Percentiles rank a stretch among this genome's conserved stretches.
Evolutionary conservation across 2,329 filamentous ascomycete genomes (phyloP).

Genomic region (Monosporascus sp.): DNA sequence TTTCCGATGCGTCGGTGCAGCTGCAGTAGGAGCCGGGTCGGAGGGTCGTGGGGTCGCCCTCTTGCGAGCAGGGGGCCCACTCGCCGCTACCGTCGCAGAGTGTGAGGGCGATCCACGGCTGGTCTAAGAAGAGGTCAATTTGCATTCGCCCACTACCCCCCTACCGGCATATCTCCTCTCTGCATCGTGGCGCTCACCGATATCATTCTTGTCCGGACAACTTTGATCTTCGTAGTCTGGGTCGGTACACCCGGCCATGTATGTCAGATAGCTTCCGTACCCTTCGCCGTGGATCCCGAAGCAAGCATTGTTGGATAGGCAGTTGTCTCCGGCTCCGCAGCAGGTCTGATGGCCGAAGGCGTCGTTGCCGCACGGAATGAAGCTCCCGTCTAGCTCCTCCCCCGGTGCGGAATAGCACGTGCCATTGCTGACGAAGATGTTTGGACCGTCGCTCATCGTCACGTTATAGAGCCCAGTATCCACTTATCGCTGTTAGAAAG

Average conservation of each 20-base stretch:
- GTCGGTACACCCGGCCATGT: conserved; percentile 12
- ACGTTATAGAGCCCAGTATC: no score
- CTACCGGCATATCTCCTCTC: no score
- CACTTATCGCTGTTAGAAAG: no score
- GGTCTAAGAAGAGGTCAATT: conserved; percentile 1
- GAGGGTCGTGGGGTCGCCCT: conserved; percentile 11
- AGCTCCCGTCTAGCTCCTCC: conserved; percentile 6
- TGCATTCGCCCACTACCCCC: not conserved
- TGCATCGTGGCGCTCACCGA: conserved; percentile 5
- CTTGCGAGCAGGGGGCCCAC: conserved; percentile 16
- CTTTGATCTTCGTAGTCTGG: conserved; percentile 6
- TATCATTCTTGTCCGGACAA: conserved; percentile 6
- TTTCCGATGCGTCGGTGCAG: conserved; percentile 13
- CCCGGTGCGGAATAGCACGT: conserved; percentile 11
- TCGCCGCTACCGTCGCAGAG: conserved; percentile 7
- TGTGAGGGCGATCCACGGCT: conserved; percentile 11
- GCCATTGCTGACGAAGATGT: conserved; percentile 10
- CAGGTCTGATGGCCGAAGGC: conserved; percentile 11
- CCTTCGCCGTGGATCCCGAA: conserved; percentile 8
- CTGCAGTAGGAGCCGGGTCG: conserved; percentile 13
- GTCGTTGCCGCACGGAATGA: conserved; percentile 14
- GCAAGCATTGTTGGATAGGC: conserved; percentile 9
- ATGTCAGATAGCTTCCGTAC: conserved; percentile 9
- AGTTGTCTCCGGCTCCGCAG: conserved; percentile 11
- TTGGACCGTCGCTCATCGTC: not conserved